Evolutionary conservation across 805 yeast species (phyloP).

Genomic region (Teunomyces pallodes): DNA sequence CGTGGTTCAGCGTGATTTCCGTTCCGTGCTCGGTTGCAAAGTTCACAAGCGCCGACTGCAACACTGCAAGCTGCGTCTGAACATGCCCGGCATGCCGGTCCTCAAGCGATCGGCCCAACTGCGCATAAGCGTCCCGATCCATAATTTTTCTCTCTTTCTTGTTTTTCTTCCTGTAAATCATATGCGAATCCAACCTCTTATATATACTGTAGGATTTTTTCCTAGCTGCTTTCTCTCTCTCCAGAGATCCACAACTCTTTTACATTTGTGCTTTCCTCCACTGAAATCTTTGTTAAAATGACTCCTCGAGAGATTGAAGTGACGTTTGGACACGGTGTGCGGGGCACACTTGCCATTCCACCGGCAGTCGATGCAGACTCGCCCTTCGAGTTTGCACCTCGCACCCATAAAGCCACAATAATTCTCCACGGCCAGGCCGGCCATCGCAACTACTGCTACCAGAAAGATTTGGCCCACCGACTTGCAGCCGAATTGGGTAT

Average conservation of each 20-base stretch:
- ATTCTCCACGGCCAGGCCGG: slow-evolving; percentile 85
- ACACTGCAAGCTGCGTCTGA: slow-evolving; percentile 68
- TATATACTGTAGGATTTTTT: no score
- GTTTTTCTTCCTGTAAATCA: no score
- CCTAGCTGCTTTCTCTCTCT: no score
- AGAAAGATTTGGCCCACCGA: slow-evolving; percentile 55
- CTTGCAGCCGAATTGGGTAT: slow-evolving; percentile 60
- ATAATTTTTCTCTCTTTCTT: neutral
- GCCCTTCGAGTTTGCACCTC: slow-evolving; percentile 30
- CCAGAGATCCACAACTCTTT: no score
- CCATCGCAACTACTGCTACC: slow-evolving; percentile 78
- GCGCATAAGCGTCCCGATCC: slow-evolving; percentile 31
- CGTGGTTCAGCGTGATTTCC: slow-evolving; percentile 62
- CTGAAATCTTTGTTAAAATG: no score
- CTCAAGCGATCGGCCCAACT: slow-evolving; percentile 49
- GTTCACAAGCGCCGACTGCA: slow-evolving; percentile 72
- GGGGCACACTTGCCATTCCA: slow-evolving; percentile 40
- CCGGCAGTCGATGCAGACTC: slow-evolving; percentile 24
- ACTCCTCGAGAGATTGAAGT: slow-evolving; percentile 37
- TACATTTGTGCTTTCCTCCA: no score
- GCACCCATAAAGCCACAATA: slow-evolving; percentile 53
- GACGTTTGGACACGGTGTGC: slow-evolving; percentile 31
- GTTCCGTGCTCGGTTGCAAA: slow-evolving; percentile 71
- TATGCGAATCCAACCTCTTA: no score
- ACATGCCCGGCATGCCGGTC: slow-evolving; percentile 59